Evolutionary conservation across 495 filamentous ascomycete genomes (phyloP), one percentile per base, ranked within the genome.

Genomic region (Penicilliopsis zonata): DNA sequence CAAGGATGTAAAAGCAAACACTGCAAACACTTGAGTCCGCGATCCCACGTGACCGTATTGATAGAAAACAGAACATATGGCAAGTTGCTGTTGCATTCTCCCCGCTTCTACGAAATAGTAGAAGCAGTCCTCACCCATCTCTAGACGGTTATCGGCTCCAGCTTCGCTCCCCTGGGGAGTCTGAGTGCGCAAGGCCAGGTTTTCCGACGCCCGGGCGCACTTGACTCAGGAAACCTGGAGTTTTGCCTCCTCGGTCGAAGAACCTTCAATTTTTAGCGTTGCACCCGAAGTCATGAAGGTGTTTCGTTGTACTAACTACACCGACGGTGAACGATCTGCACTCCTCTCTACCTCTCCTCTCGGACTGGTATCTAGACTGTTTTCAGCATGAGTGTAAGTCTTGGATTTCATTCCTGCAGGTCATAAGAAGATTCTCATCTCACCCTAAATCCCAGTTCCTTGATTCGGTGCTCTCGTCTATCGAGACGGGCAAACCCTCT

Each of bases 391-490:
- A 70, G 67, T 58, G 67, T 70, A 59, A 43, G 62, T 21, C 3
- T 21, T 6, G 31, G 8, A 29, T 36, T 30, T 18, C 26, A 24
- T 14, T 34, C 9, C 21, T 13, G 19, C 27, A 15, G n/a, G 19
- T 28, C 23, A 18, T 5, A 14, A 18, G 34, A 9, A 24, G 19
- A 10, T 34, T 7, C 27, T 37, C 28, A 35, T 49, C n/a, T 62
- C 21, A 65, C 36, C 17, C 13, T 33, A 21, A 7, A 14, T n/a
- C n/a, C 8, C 25, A 76, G 71, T 72, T 72, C 36, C 63, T 76
- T 44, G 70, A 70, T 44, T 74, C 71, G 14, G 59, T 74, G 17
- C 60, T 74, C 34, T 63, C 69, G 37, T 70, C 67, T 20, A 59
- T 75, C 23, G 57, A 63, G 47, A 61, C 61, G 47, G 66, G 59